Conservation (phyloP, 768 basidiomycete species). For the Pleurotus tuber-regium region DNA sequence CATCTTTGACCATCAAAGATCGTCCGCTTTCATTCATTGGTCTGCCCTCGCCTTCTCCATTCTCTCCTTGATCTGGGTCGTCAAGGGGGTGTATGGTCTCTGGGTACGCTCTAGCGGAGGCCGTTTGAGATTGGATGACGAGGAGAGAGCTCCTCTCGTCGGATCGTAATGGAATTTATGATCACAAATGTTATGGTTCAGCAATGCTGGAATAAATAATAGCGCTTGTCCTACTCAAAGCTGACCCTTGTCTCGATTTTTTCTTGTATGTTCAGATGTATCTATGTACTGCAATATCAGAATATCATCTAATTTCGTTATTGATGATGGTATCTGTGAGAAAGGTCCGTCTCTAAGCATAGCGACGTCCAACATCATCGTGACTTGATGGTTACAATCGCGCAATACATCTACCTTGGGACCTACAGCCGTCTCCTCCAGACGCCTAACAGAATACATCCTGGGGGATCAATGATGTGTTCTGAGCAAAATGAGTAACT, state of each 20-base stretch:
- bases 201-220: background rate
- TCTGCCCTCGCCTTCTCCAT: conserved; percentile 81
- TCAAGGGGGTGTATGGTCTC: conserved; percentile 69
- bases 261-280: too few species aligned
- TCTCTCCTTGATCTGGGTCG: conserved; percentile 79
- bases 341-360: too few species aligned
- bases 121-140: conserved; percentile 69
- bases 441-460: too few species aligned
- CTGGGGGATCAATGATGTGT: too few species aligned
- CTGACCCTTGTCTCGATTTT: too few species aligned
- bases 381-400: too few species aligned
- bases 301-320: background rate
- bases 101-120: conserved; percentile 40
- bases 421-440: too few species aligned
- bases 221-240: too few species aligned
- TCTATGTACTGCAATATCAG: background rate
- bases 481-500: too few species aligned
- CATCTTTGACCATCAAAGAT: conserved; percentile 76
- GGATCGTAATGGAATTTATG: conserved; percentile 19
- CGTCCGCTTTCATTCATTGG: conserved; percentile 86
- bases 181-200: background rate
- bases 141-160: conserved; percentile 86
- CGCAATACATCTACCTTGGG: too few species aligned
- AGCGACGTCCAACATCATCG: too few species aligned
- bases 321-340: too few species aligned